phyloP scores from a whole-genome alignment of 305 asterid genomes.

The Caryopteris hybrid region DNA sequence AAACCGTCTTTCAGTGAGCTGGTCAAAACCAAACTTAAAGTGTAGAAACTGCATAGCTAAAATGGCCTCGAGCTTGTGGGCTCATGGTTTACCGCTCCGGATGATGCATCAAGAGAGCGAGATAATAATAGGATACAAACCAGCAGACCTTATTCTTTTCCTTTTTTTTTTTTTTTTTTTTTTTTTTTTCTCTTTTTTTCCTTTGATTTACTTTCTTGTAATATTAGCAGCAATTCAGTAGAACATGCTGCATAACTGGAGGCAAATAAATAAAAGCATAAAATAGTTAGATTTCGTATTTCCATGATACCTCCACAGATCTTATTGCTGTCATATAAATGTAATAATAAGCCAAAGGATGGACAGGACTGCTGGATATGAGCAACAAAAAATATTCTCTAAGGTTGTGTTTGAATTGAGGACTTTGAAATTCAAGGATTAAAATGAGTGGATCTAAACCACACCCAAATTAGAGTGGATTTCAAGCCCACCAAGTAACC shows the following conservation, averaged over 20 bases:
- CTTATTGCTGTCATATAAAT: not conserved
- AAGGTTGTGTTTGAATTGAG: no score
- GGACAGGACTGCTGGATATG: no score
- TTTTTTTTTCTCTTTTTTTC: not conserved
- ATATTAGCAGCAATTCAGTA: not conserved
- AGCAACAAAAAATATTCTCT: not conserved
- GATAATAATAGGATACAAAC: constrained; percentile 14
- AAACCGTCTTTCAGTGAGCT: constrained; percentile 34
- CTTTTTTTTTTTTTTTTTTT: not conserved
- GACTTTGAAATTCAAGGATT: no score
- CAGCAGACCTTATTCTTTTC: no score
- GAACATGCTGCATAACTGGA: not conserved
- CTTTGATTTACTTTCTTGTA: not conserved
- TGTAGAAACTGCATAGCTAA: constrained; percentile 1
- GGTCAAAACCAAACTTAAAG: constrained; percentile 17
- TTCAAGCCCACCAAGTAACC: no score
- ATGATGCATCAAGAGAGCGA: constrained; percentile 35
- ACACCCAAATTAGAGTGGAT: not conserved
- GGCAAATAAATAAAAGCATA: not conserved
- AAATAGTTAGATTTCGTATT: not conserved
- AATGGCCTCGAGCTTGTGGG: not conserved
- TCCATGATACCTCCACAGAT: not conserved
- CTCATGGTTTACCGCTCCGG: constrained; percentile 22
- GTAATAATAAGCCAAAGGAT: no score
- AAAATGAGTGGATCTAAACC: no score